Conservation (phyloP, 202 grass and related monocot genomes). For the Thinopyrum obtusiflorum region DNA sequence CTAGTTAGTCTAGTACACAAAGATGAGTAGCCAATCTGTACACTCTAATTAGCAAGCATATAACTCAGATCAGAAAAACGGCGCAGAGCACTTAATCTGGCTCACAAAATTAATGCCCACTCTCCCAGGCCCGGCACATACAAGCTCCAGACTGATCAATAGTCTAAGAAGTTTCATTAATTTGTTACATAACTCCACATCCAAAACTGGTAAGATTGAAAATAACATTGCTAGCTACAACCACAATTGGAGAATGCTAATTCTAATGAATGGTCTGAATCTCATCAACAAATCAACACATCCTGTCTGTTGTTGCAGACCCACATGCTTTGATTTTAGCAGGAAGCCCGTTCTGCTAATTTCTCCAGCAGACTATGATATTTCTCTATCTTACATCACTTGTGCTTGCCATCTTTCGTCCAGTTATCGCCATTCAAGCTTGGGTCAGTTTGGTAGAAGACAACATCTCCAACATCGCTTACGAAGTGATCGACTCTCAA, state of each 20-base stretch:
- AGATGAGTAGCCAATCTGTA: background rate
- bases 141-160: background rate
- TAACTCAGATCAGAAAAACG: background rate
- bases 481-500: slow-evolving; percentile 89
- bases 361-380: slow-evolving; percentile 31
- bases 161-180: background rate
- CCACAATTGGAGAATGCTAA: slow-evolving; percentile 8
- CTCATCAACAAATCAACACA: slow-evolving; percentile 6
- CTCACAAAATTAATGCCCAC: slow-evolving; percentile 5
- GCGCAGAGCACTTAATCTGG: background rate
- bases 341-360: background rate
- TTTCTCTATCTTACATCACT: slow-evolving; percentile 8
- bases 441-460: slow-evolving; percentile 78
- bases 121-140: background rate
- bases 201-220: background rate
- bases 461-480: slow-evolving; percentile 78
- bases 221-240: slow-evolving; percentile 6
- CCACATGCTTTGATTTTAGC: slow-evolving; percentile 6
- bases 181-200: background rate
- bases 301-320: slow-evolving; percentile 5
- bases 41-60: background rate
- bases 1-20: background rate
- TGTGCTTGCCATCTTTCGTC: background rate
- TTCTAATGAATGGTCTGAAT: slow-evolving; percentile 10
- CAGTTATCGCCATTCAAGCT: slow-evolving; percentile 1